Evolutionary conservation across 2,329 filamentous ascomycete species (phyloP).

Genomic region (Truncatella angustata): DNA sequence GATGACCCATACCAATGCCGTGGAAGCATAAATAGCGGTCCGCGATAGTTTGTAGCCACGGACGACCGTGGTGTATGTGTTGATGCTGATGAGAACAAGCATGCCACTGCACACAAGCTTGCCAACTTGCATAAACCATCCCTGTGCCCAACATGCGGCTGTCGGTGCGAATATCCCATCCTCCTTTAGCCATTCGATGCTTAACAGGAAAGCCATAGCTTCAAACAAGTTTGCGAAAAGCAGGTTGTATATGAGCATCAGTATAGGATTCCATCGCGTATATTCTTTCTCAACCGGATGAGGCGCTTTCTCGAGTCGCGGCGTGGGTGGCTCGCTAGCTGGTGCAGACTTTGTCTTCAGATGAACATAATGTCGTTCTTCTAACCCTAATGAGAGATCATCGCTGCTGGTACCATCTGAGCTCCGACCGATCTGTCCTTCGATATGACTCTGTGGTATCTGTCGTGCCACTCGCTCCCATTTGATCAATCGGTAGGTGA

Average conservation of each 20-base stretch:
- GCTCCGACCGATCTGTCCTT: not conserved
- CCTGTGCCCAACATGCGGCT: conserved; percentile 2
- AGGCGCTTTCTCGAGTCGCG: not conserved
- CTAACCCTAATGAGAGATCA: conserved; percentile 6
- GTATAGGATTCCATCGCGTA: conserved; percentile 1
- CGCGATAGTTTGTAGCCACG: not conserved
- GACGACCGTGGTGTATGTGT: conserved; percentile 4
- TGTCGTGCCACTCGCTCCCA: not conserved
- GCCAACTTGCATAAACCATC: conserved; percentile 9
- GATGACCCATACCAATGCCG: not conserved
- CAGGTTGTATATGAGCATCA: conserved; percentile 8
- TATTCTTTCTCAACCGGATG: not conserved
- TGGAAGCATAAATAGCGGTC: not conserved
- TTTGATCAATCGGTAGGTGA: conserved; percentile 4
- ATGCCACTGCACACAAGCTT: conserved; percentile 3
- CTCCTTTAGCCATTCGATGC: conserved; percentile 4
- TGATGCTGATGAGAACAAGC: conserved; percentile 7
- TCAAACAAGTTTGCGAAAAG: conserved; percentile 2
- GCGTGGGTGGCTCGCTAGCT: conserved; percentile 1
- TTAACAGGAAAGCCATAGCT: not conserved
- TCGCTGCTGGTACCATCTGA: not conserved
- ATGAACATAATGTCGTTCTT: conserved; percentile 1
- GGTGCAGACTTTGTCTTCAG: not conserved
- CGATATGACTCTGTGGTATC: not conserved
- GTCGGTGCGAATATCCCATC: conserved; percentile 4